Conservation (phyloP, 306 rosid species). For the Myrica gale region DNA sequence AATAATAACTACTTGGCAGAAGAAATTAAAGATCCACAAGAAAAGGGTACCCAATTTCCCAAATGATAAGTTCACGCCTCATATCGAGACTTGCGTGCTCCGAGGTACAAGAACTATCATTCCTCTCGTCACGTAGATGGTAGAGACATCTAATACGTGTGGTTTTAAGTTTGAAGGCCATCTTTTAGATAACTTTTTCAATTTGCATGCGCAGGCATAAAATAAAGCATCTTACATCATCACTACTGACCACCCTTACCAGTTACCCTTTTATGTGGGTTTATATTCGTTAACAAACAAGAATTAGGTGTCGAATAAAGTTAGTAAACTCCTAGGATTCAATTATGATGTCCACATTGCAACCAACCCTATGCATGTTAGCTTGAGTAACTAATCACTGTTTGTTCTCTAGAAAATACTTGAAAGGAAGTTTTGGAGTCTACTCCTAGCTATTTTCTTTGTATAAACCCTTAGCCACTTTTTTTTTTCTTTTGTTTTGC, state of each 20-base stretch:
- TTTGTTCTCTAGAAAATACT: background rate
- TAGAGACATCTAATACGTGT: background rate
- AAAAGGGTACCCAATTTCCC: background rate
- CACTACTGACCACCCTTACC: background rate
- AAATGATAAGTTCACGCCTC: background rate
- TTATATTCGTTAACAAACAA: background rate
- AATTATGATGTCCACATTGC: constrained; percentile 7
- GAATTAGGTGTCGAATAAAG: constrained; percentile 4
- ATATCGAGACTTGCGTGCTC: background rate
- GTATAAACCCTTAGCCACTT: background rate
- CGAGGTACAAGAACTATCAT: background rate
- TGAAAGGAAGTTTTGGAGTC: background rate
- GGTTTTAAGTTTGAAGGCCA: no score
- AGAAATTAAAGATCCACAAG: background rate
- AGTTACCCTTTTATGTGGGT: no score
- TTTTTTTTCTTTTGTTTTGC: background rate
- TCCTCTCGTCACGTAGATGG: background rate
- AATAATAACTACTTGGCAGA: no score
- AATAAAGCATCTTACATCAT: background rate
- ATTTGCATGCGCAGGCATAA: constrained; percentile 13
- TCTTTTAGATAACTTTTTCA: no score
- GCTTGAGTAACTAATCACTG: background rate
- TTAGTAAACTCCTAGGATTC: constrained; percentile 11
- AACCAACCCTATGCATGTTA: background rate
- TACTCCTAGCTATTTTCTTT: background rate